phyloP scores from a whole-genome alignment of 176 grass and related monocot genomes.

The Sorghum bicolor region Sorghum_bicolor_NCBIv3 NC_012876.2:58699001-58699500 shows the following conservation, averaged over 20 bases:
- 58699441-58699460: not conserved
- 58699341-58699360: not conserved
- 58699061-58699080: not conserved
- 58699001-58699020: not conserved
- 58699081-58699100: not conserved
- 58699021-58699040: not conserved
- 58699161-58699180: not conserved
- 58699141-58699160: not conserved
- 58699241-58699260: not conserved
- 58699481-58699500: not conserved
- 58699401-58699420: not conserved
- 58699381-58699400: not conserved
- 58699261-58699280: not conserved
- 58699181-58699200: not conserved
- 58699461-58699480: not conserved
- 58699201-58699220: not conserved
- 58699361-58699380: not conserved
- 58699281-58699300: constrained; percentile 10
- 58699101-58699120: not conserved
- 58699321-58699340: not conserved
- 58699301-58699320: not conserved
- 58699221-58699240: not conserved
- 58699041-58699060: not conserved
- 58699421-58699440: not conserved
- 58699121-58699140: not conserved